Evolutionary conservation across 2,329 filamentous ascomycete genomes (phyloP).

Genomic region (Polychaeton citri): DNA sequence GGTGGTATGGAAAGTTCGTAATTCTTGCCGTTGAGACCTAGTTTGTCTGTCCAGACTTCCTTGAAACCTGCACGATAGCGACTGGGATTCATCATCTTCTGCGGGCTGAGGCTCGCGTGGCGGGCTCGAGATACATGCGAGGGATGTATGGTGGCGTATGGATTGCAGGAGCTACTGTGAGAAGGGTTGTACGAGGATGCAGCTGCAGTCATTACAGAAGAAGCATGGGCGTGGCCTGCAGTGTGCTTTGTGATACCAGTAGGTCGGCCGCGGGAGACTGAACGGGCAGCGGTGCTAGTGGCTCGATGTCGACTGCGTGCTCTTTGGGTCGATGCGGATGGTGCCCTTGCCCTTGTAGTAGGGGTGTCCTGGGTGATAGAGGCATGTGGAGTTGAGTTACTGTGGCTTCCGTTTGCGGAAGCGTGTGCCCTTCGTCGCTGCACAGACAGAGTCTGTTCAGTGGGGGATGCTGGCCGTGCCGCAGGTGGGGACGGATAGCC

Average conservation of each 20-base stretch:
- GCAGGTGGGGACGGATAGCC: conserved; percentile 22
- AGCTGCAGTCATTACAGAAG: neutral
- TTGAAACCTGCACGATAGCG: conserved; percentile 30
- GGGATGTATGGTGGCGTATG: conserved; percentile 10
- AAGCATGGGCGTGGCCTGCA: conserved; percentile 3
- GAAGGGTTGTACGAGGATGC: neutral
- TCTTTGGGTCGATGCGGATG: neutral
- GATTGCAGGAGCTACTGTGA: conserved; percentile 6
- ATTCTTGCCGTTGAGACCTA: conserved; percentile 31
- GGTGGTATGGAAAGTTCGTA: conserved; percentile 36
- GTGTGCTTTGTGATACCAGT: conserved; percentile 17
- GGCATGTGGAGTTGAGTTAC: neutral
- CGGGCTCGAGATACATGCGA: conserved; percentile 4
- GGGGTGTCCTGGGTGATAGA: neutral
- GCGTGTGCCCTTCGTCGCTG: conserved; percentile 13
- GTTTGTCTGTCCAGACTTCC: conserved; percentile 40
- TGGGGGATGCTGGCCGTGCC: conserved; percentile 13
- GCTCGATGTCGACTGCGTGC: conserved; percentile 1
- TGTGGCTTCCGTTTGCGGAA: conserved; percentile 18
- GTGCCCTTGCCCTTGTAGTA: neutral
- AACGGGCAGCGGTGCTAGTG: conserved; percentile 6
- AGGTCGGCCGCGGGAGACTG: conserved; percentile 20
- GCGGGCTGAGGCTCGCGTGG: conserved; percentile 20
- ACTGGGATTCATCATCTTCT: conserved; percentile 43
- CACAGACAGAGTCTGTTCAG: conserved; percentile 16